phyloP scores from a whole-genome alignment of 495 filamentous ascomycete species.

The Staphylotrichum tortipilum region DNA sequence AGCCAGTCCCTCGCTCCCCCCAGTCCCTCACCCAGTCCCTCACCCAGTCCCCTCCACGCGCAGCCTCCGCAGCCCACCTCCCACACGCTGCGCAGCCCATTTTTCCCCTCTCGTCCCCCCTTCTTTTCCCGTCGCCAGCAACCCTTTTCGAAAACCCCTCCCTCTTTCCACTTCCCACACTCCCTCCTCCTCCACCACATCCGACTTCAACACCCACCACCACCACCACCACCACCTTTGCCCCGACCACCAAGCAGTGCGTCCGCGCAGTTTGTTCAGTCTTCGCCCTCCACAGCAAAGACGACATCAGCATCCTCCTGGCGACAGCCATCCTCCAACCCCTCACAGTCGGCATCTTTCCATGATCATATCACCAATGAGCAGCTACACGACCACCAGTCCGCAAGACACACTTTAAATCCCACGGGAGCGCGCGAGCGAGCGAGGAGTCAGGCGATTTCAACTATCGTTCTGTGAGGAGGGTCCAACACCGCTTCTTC shows the following conservation, averaged over 20 bases:
- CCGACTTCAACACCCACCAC: no score
- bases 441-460: conserved; percentile 43
- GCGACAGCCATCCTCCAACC: conserved; percentile 18
- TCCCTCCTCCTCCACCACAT: no score
- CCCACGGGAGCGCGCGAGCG: conserved; percentile 46
- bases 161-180: conserved; percentile 15
- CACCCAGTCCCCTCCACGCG: no score
- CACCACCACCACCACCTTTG: conserved; percentile 8
- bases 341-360: conserved; percentile 23
- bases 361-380: conserved; percentile 54
- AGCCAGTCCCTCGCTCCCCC: no score
- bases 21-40: no score
- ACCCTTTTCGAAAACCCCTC: conserved; percentile 29
- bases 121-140: conserved; percentile 18
- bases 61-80: no score
- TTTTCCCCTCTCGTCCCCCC: conserved; percentile 26
- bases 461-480: conserved; percentile 45
- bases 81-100: conserved; percentile 20
- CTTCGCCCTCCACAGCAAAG: conserved; percentile 23
- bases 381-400: conserved; percentile 39
- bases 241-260: conserved; percentile 1
- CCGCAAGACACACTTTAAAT: conserved; percentile 54
- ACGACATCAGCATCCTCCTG: conserved; percentile 17
- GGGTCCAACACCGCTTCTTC: conserved; percentile 21
- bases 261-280: conserved; percentile 3